Base-by-base conservation (phyloP, 75 land plant species). In the Larix kaempferi region DNA sequence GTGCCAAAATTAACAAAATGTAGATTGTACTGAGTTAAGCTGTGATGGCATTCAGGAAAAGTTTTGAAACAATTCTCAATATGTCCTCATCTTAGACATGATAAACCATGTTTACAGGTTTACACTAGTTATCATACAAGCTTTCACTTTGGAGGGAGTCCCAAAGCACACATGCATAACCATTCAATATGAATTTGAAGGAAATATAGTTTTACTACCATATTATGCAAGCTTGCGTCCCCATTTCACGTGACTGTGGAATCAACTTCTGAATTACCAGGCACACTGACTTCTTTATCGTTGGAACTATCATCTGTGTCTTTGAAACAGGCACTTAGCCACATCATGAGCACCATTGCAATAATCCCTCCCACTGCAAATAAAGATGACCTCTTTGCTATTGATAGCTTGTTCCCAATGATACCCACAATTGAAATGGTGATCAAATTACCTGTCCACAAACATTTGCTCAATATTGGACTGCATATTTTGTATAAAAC, bases 391-490 rank as follows among this genome's bases (percentile, higher is more conserved):
- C 80, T 78, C 37, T 83, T 69, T 19, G 85, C 78, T 57, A 44
- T 83, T 57, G 85, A 64, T 49, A 80, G 78, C 23, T 39, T 63
- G 66, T 65, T 60, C 4, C 82, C 82, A 74, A 83, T 83, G 73
- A 80, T 26, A 52, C 83, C 78, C 22, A 83, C 85, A 26, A 83
- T 55, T 13, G 75, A 23, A 59, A 83, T 74, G 33, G 85, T 83
- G 41, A 80, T 73, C 44, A 83, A 55, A 76, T 83, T 77, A 58
- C 85, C 82, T 83, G 85, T 62, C 13, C 6, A 29, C n/a, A 19
- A 19, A 61, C 3, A 14, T 23, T 37, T 29, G 60, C 37, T 37
- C 2, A 5, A 6, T 13, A 27, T 25, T 25, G 26, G 6, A 54
- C 16, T 56, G 8, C 54, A 74, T 56, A 56, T n/a, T n/a, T 29